Conservation (phyloP, 345 rosid genomes). For the Brassica nigra region DNA sequence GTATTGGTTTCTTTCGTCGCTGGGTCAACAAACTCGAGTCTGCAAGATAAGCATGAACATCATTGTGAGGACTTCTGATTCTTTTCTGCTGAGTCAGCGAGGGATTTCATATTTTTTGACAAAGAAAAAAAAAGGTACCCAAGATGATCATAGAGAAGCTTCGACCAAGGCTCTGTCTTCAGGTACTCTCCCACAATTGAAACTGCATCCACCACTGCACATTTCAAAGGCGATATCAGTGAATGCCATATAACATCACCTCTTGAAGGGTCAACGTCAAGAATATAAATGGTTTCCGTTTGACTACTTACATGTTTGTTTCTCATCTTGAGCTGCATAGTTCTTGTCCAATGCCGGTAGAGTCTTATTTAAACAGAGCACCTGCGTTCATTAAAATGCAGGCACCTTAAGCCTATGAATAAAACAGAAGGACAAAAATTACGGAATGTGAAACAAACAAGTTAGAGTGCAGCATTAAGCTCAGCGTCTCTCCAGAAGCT, state of each 20-base stretch:
- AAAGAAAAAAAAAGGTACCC: constrained; percentile 46
- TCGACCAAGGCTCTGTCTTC: constrained; percentile 82
- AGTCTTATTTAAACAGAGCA: constrained; percentile 53
- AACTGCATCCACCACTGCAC: constrained; percentile 71
- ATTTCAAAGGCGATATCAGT: constrained; percentile 24
- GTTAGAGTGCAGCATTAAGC: neutral
- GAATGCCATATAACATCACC: constrained; percentile 1
- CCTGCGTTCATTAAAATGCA: constrained; percentile 49
- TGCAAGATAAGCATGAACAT: constrained; percentile 39
- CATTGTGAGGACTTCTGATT: neutral
- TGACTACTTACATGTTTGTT: constrained; percentile 58
- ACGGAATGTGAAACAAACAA: constrained; percentile 9
- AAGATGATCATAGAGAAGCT: constrained; percentile 59
- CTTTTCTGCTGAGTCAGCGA: neutral
- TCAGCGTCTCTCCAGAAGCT: neutral
- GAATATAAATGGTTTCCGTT: neutral
- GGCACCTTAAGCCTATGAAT: neutral
- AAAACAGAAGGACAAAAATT: neutral
- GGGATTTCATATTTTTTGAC: neutral
- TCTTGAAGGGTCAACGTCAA: constrained; percentile 15
- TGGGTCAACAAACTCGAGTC: constrained; percentile 52
- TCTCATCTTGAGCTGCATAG: constrained; percentile 78
- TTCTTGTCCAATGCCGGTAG: constrained; percentile 65
- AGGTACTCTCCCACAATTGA: constrained; percentile 75
- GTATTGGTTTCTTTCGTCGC: constrained; percentile 40